These are phyloP conservation scores for Sporothrix euskadiensis DNA, from an alignment of 2,329 filamentous ascomycete species.

Conservation along the genomic window DNA sequence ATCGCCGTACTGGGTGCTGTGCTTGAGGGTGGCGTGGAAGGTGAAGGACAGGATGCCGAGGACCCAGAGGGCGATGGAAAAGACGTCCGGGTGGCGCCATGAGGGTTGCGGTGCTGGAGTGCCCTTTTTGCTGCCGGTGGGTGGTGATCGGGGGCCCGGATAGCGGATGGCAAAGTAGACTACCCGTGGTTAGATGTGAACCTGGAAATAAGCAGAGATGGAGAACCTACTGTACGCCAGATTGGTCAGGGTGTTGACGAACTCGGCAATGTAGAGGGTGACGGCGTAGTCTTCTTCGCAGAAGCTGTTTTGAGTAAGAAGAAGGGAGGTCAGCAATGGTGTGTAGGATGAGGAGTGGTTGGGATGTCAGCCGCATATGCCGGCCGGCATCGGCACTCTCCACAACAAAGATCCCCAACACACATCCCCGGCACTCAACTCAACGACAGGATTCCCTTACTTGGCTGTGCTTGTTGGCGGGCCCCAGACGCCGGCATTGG, in stretches of 20 bases:
- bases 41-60: conserved; percentile 47
- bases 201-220: background rate
- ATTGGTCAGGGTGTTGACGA: conserved; percentile 56
- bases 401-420: background rate
- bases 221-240: conserved; percentile 46
- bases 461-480: conserved; percentile 39
- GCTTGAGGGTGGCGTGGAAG: conserved; percentile 50
- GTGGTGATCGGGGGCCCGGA: conserved; percentile 35
- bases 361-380: background rate
- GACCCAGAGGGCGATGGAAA: conserved; percentile 45
- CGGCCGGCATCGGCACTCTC: background rate
- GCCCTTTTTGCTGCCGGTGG: background rate
- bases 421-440: background rate
- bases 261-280: conserved; percentile 54
- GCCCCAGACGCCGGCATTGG: conserved; percentile 36
- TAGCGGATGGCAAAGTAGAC: conserved; percentile 47
- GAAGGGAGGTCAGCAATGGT: background rate
- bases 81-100: conserved; percentile 41
- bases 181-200: background rate
- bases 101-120: background rate
- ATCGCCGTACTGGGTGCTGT: conserved; percentile 50
- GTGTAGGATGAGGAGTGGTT: background rate
- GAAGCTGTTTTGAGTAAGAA: conserved; percentile 34
- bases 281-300: conserved; percentile 55
- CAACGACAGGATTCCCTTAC: conserved; percentile 31